Evolutionary conservation across 768 basidiomycete species (phyloP), one percentile per base, ranked within the genome.

Genomic region (Epithele typhae): DNA sequence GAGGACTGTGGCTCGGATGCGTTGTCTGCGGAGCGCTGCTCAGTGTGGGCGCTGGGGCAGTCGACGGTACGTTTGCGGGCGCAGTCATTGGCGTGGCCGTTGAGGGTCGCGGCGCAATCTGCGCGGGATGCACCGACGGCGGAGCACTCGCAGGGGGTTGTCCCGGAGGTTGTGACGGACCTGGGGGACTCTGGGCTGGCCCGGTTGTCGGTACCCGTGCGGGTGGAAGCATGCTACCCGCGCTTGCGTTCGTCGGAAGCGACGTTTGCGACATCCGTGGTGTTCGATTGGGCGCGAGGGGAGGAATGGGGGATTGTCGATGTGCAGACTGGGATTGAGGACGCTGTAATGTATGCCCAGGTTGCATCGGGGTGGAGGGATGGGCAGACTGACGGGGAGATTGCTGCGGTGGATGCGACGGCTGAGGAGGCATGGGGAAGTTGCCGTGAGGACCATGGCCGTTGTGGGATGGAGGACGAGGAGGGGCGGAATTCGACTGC

Each of bases 241-340:
- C 40, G 17, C 58, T 55, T n/a, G n/a, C n/a, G n/a, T 48, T 47
- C 5, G 59, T 71, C 4, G 58, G 72, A 25, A 72, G 64, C 36
- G 66, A 67, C 12, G 65, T 52, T 30, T 70, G 66, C 40, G 61
- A 55, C 24, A 57, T 58, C 39, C 69, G 73, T n/a, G 78, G 79
- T 15, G 78, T 77, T 34, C 67, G 72, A 19, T 74, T 69, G 43
- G 63, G 66, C 10, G 73, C 72, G 9, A n/a, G n/a, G n/a, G 73
- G 58, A 48, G 49, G 49, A 27, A 52, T 52, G 19, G 77, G 73
- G 5, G 25, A 75, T 36, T 75, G 70, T 37, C 69, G 72, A 34
- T 74, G 72, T 3, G 45, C 42, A 18, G 64, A 67, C 47, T 78
- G 83, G 3, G 81, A 82, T 41, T 77, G 81, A 19, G 81, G 81